A percentile compares a stretch with the other conserved stretches of the same genome.
Conservation (phyloP, 2,329 filamentous ascomycete species). For the Diaporthe citriasiana region DNA sequence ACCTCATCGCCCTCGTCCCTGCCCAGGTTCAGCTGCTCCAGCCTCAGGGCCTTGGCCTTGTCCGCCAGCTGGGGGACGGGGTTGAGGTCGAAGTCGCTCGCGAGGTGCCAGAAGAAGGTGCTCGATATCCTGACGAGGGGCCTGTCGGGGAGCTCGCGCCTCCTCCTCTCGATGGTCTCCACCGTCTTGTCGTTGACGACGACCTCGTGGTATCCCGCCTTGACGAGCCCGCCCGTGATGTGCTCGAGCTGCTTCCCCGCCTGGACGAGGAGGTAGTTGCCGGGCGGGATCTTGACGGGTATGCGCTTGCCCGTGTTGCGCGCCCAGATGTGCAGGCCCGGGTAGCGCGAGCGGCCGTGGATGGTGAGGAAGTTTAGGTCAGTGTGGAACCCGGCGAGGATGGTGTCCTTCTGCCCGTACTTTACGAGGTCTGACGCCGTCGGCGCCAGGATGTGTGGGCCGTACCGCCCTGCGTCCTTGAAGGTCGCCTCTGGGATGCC, state of each 20-base stretch:
- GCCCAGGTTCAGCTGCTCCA: slow-evolving; percentile 62
- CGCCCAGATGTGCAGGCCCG: slow-evolving; percentile 74
- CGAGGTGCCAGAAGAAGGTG: slow-evolving; percentile 73
- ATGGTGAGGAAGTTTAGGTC: slow-evolving; percentile 77
- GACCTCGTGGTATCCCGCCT: slow-evolving; percentile 74
- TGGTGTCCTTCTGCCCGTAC: slow-evolving; percentile 68
- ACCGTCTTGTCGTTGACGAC: slow-evolving; percentile 69
- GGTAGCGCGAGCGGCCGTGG: slow-evolving; percentile 73
- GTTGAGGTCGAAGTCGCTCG: slow-evolving; percentile 67
- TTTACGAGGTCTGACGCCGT: slow-evolving; percentile 70
- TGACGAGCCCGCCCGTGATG: slow-evolving; percentile 71
- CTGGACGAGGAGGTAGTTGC: slow-evolving; percentile 72
- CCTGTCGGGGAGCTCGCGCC: slow-evolving; percentile 58
- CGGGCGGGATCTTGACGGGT: slow-evolving; percentile 69
- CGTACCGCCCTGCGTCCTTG: slow-evolving; percentile 68
- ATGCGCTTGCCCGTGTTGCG: slow-evolving; percentile 73
- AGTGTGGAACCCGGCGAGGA: slow-evolving; percentile 74
- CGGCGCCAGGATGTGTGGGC: slow-evolving; percentile 73
- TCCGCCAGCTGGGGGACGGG: slow-evolving; percentile 65
- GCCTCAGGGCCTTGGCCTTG: slow-evolving; percentile 60
- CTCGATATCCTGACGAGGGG: slow-evolving; percentile 71
- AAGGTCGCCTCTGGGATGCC: slow-evolving; percentile 67
- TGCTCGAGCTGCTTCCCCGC: slow-evolving; percentile 75
- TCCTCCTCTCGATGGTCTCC: slow-evolving; percentile 60
- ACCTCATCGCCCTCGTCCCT: slow-evolving; percentile 66